A percentile compares a stretch with the other conserved stretches of the same genome.
Conservation (phyloP, 2,329 filamentous ascomycete species). For the Coniochaeta sp. region DNA sequence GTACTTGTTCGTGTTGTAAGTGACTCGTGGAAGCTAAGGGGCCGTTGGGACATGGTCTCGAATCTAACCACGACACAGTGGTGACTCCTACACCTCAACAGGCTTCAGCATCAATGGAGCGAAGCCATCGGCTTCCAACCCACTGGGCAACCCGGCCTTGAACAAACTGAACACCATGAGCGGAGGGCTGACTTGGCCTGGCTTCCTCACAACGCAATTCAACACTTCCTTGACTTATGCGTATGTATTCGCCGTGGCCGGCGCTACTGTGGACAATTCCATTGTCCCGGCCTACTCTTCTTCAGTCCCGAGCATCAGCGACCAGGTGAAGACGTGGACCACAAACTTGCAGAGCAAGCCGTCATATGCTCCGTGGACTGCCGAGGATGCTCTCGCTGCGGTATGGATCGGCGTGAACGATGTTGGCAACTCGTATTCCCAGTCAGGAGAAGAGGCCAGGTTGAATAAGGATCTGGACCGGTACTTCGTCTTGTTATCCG, state of each 20-base stretch:
- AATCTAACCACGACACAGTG: conserved; percentile 9
- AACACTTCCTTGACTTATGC: conserved; percentile 27
- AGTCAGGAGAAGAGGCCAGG: not conserved
- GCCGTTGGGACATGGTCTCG: not conserved
- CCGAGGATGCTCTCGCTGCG: conserved; percentile 5
- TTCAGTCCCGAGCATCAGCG: conserved; percentile 5
- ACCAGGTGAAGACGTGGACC: conserved; percentile 6
- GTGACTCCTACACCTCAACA: conserved; percentile 48
- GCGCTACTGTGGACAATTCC: conserved; percentile 32
- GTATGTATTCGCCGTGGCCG: conserved; percentile 35
- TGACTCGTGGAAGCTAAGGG: not conserved
- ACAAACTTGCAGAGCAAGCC: conserved; percentile 1
- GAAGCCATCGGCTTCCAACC: conserved; percentile 39
- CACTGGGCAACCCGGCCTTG: conserved; percentile 46
- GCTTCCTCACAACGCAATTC: conserved; percentile 25
- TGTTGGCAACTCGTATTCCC: conserved; percentile 4
- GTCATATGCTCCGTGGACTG: conserved; percentile 6
- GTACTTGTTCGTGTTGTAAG: not conserved
- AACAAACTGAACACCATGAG: conserved; percentile 26
- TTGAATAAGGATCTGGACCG: conserved; percentile 5
- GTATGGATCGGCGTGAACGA: conserved; percentile 8
- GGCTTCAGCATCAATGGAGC: conserved; percentile 37
- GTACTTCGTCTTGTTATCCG: conserved; percentile 4
- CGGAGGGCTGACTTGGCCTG: conserved; percentile 32
- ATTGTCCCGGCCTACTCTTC: conserved; percentile 22